A percentile compares a stretch with the other conserved stretches of the same genome.
phyloP scores from a whole-genome alignment of 2,329 filamentous ascomycete species.

The Furcasterigmium furcatum region DNA sequence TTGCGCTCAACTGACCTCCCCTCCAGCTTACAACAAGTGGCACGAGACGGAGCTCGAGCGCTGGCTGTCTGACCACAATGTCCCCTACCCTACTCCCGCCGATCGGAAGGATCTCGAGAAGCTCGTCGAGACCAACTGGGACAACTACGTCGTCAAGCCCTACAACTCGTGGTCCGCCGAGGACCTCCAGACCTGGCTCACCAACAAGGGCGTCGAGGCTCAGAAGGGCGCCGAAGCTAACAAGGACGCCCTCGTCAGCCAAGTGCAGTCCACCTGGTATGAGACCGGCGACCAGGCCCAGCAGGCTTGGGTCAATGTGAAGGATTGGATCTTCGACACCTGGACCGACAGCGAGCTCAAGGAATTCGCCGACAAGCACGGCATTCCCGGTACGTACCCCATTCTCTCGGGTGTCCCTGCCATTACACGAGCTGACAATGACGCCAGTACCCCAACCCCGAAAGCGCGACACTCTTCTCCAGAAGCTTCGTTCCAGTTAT shows the following conservation, averaged over 20 bases:
- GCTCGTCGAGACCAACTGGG: conserved; percentile 88
- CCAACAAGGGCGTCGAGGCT: conserved; percentile 66
- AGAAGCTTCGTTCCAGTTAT: conserved; percentile 77
- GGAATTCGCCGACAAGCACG: conserved; percentile 84
- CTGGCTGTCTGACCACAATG: conserved; percentile 89
- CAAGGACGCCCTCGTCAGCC: conserved; percentile 64
- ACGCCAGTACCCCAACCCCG: conserved; percentile 73
- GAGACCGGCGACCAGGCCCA: conserved; percentile 76
- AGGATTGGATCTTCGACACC: conserved; percentile 92
- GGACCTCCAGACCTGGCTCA: conserved; percentile 66
- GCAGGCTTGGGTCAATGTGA: conserved; percentile 67
- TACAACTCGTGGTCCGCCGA: conserved; percentile 75
- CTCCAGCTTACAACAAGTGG: conserved; percentile 96
- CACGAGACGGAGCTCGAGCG: conserved; percentile 96
- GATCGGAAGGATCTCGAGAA: conserved; percentile 94
- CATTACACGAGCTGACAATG: conserved; percentile 1
- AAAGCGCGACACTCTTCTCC: conserved; percentile 77
- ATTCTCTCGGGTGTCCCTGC: not conserved
- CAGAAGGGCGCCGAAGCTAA: conserved; percentile 64
- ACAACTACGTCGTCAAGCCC: conserved; percentile 68
- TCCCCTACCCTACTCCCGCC: conserved; percentile 85
- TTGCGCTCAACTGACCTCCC: conserved; percentile 5
- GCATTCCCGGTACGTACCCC: conserved; percentile 61
- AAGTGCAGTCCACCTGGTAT: conserved; percentile 73
- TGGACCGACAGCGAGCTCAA: conserved; percentile 95